A percentile compares a stretch with the other conserved stretches of the same genome.
These are phyloP conservation scores for Balakata baccata DNA, from an alignment of 345 rosid genomes.

Conservation along the genomic window DNA sequence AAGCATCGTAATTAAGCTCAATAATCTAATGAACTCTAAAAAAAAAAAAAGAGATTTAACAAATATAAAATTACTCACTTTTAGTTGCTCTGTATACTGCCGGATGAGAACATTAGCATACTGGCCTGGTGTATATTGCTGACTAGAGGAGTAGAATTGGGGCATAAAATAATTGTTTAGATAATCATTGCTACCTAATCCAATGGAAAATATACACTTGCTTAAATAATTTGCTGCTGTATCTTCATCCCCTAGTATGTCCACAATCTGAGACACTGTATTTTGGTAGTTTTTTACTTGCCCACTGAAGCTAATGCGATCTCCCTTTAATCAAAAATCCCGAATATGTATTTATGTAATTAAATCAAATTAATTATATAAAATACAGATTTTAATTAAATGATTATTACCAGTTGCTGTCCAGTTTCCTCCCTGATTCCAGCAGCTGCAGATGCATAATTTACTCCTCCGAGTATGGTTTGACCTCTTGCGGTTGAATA, in stretches of 20 bases:
- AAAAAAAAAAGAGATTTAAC: not conserved
- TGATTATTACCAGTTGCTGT: conserved; percentile 54
- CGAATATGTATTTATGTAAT: not conserved
- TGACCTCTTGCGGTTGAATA: conserved; percentile 48
- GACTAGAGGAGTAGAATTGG: conserved; percentile 43
- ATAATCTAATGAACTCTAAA: no score
- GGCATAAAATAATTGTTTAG: conserved; percentile 96
- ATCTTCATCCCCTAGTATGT: conserved; percentile 53
- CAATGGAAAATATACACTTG: conserved; percentile 63
- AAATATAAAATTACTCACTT: conserved; percentile 31
- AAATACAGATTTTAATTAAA: not conserved
- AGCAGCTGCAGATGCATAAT: conserved; percentile 84
- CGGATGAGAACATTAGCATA: conserved; percentile 58
- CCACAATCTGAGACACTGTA: conserved; percentile 58
- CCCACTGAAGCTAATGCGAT: conserved; percentile 60
- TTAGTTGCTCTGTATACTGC: conserved; percentile 54
- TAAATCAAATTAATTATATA: not conserved
- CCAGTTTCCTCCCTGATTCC: conserved; percentile 87
- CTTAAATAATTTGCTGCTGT: conserved; percentile 55
- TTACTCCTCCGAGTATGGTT: conserved; percentile 59
- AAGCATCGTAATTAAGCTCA: no score
- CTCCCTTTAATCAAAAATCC: conserved; percentile 46
- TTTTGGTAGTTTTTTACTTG: conserved; percentile 64
- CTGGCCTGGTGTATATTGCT: conserved; percentile 51
- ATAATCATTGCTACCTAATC: conserved; percentile 90